Evolutionary conservation across 2,329 filamentous ascomycete species (phyloP).

Genomic region (Pseudogymnoascus destructans): DNA sequence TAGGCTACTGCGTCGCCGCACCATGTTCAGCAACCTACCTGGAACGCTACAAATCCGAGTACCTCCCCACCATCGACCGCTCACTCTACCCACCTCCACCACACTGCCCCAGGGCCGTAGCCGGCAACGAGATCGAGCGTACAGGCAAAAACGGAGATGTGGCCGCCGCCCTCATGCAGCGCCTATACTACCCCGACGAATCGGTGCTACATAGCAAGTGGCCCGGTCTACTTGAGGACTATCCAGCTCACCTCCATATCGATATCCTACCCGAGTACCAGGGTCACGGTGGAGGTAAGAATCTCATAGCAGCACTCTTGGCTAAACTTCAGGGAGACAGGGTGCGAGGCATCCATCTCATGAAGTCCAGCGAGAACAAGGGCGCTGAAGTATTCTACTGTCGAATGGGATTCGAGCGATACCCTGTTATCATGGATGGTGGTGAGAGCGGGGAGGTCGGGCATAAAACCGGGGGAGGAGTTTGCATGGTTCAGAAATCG

Average conservation of each 20-base stretch:
- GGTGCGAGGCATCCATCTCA: constrained; percentile 2
- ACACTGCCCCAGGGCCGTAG: neutral
- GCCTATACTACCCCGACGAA: constrained; percentile 1
- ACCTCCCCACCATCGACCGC: neutral
- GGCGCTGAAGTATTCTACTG: neutral
- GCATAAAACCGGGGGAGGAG: constrained; percentile 5
- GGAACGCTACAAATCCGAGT: neutral
- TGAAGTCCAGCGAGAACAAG: constrained; percentile 5
- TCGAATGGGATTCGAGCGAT: constrained; percentile 6
- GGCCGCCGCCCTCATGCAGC: neutral
- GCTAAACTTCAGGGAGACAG: neutral
- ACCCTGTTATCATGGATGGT: neutral
- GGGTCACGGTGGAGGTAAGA: constrained; percentile 2
- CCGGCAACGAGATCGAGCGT: constrained; percentile 3
- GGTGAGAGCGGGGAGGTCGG: neutral
- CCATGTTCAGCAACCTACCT: constrained; percentile 4
- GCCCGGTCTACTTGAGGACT: neutral
- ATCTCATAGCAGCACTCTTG: neutral
- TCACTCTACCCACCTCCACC: neutral
- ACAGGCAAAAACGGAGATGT: neutral
- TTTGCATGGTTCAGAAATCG: constrained; percentile 6
- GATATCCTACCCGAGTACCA: constrained; percentile 8
- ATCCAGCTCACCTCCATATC: constrained; percentile 4
- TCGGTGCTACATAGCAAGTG: neutral
- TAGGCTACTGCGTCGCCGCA: neutral